phyloP scores from a whole-genome alignment of 2,329 filamentous ascomycete genomes.

The Ophiostoma fasciatum region DNA sequence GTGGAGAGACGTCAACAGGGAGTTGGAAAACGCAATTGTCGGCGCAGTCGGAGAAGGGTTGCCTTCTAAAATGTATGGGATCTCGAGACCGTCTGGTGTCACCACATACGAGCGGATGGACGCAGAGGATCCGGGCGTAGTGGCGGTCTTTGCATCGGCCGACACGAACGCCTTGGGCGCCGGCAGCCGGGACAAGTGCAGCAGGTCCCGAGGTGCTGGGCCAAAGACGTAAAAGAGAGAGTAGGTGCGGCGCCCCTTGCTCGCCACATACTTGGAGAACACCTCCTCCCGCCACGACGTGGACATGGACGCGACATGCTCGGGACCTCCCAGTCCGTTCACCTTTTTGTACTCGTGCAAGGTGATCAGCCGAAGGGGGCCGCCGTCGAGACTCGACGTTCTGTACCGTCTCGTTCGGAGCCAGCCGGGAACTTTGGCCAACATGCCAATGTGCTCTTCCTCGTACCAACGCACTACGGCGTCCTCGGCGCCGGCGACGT shows the following conservation, averaged over 20 bases:
- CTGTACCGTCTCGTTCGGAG: constrained; percentile 56
- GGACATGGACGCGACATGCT: constrained; percentile 45
- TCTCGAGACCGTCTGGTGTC: constrained; percentile 46
- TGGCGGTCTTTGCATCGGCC: constrained; percentile 38
- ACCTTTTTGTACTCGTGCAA: constrained; percentile 57
- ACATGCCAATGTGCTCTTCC: constrained; percentile 58
- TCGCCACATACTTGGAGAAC: constrained; percentile 40
- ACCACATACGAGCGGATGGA: constrained; percentile 52
- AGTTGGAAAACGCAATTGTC: constrained; percentile 63
- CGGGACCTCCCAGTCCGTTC: constrained; percentile 51
- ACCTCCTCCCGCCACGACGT: constrained; percentile 49
- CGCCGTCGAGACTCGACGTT: constrained; percentile 45
- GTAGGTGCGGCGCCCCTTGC: constrained; percentile 46
- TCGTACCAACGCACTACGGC: constrained; percentile 53
- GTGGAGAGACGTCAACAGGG: constrained; percentile 58
- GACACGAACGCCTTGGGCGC: constrained; percentile 34
- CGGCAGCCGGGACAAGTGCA: constrained; percentile 35
- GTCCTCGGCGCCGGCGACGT: constrained; percentile 32
- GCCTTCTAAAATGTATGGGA: constrained; percentile 66
- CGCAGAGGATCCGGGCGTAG: constrained; percentile 28
- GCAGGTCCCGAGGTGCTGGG: constrained; percentile 53
- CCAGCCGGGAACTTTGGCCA: constrained; percentile 67
- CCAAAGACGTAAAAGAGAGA: constrained; percentile 70
- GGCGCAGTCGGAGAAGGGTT: constrained; percentile 51
- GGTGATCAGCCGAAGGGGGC: constrained; percentile 43